phyloP scores from a whole-genome alignment of 257 asterid genomes.

The Petunia axillaris region DNA sequence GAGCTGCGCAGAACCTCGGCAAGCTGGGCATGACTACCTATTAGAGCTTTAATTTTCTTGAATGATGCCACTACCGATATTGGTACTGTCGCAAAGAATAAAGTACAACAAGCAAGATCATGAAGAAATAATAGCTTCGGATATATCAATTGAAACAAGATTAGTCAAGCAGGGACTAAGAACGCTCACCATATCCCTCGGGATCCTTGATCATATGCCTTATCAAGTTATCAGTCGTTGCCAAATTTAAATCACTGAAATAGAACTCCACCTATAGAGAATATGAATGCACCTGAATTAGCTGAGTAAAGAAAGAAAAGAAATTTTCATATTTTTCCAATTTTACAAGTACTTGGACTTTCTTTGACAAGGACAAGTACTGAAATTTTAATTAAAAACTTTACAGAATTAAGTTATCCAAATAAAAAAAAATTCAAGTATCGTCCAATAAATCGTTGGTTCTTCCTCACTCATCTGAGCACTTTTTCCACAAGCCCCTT shows the following conservation, averaged over 20 bases:
- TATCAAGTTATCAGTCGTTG: conserved; percentile 84
- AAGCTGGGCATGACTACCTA: conserved; percentile 60
- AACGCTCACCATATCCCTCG: conserved; percentile 75
- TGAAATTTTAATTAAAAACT: background rate
- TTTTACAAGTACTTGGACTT: background rate
- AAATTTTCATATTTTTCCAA: background rate
- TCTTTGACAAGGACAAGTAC: background rate
- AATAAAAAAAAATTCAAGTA: background rate
- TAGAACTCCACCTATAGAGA: conserved; percentile 79
- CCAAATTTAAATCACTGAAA: conserved; percentile 90
- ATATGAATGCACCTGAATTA: conserved; percentile 21
- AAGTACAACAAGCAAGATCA: conserved; percentile 22
- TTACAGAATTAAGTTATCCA: background rate
- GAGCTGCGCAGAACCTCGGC: conserved; percentile 68
- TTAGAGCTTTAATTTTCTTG: conserved; percentile 74
- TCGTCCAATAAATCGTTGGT: background rate
- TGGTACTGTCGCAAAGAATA: conserved; percentile 56
- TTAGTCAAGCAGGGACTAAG: conserved; percentile 17
- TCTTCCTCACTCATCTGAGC: background rate
- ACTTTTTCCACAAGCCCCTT: too few relatives aligned
- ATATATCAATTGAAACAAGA: background rate
- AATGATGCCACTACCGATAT: conserved; percentile 80
- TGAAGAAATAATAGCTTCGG: conserved; percentile 17
- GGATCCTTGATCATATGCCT: conserved; percentile 78
- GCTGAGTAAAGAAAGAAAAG: background rate